Evolutionary conservation across 73 alveolate genomes (phyloP), one percentile per base, ranked within the genome.

Genomic region (Tetrahymena elliotti): DNA sequence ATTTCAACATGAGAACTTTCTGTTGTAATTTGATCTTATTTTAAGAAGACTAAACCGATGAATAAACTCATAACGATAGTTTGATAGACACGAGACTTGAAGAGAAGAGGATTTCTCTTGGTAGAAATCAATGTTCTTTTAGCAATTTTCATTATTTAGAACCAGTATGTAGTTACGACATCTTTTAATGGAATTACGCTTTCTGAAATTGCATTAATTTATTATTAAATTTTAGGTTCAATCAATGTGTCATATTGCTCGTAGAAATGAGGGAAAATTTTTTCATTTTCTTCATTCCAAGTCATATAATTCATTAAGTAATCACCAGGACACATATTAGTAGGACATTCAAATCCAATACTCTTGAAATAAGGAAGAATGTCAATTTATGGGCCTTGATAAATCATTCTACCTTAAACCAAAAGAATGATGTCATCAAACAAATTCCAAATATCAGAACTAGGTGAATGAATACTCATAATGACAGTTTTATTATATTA

Each of bases 401-500:
- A 97, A 68, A 97, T 54, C 37, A 97, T 93, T 93, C 95, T 96
- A 36, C 98, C 98, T 53, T 96, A 92, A 82, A 95, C 95, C 92
- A 96, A 95, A 35, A 96, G 41, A n/a, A 97, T 96, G 35, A 97
- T 20, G 52, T 93, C 93, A 94, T 97, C 98, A 88, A 97, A 96
- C 95, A 96, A 68, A 35, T 95, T 93, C n/a, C 94, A 92, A 3
- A 97, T 96, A 93, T 96, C 97, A 15, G 98, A 82, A 36, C 97
- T 93, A 2, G 98, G 98, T 41, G 96, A 97, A 93, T 97, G 98
- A 27, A 97, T 97, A 24, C 98, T 97, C 93, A 94, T 35, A 84
- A 97, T 93, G 52, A 97, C 97, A 6, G 98, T 97, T 83, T 95
- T 96, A 34, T 97, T 98, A 31, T 8, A 38, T 35, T 35, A n/a